phyloP scores from a whole-genome alignment of 1,139 yeast species.

The Magnusiomyces suaveolens region DNA sequence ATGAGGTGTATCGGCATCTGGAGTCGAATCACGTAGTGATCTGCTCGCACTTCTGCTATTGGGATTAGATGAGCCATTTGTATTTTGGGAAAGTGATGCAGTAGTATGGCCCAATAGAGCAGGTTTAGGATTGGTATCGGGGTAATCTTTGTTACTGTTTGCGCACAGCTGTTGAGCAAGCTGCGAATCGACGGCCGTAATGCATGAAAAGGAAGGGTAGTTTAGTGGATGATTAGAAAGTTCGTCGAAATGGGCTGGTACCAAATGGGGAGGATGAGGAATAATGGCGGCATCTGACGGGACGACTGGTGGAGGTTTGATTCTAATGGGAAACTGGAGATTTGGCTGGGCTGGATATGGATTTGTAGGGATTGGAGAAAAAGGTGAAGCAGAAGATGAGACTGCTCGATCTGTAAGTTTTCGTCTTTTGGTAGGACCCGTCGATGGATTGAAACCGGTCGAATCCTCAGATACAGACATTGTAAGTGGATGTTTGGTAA shows the following conservation, averaged over 20 bases:
- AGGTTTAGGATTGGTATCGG: too few species aligned
- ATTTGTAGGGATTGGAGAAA: background rate
- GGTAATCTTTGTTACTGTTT: too few species aligned
- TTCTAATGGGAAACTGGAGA: conserved; percentile 12
- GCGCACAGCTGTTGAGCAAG: too few species aligned
- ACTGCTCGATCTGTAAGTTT: background rate
- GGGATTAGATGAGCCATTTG: background rate
- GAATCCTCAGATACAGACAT: too few species aligned
- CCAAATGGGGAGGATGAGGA: conserved; percentile 18
- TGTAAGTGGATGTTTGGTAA: too few species aligned
- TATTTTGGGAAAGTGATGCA: background rate
- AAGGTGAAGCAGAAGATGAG: background rate
- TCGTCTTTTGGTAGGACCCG: too few species aligned
- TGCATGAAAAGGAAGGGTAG: conserved; percentile 3
- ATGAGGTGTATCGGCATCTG: background rate
- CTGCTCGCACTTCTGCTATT: background rate
- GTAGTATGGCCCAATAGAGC: too few species aligned
- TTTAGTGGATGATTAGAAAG: background rate
- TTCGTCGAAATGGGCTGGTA: conserved; percentile 13
- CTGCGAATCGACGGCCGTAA: background rate
- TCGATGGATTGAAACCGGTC: too few species aligned
- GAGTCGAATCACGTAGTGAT: background rate
- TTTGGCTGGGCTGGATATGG: background rate
- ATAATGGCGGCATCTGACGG: conserved; percentile 18
- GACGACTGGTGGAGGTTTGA: conserved; percentile 22